Evolutionary conservation across 1,139 yeast genomes (phyloP), one percentile per base, ranked within the genome.

Genomic region (Arxiozyma heterogenica): DNA sequence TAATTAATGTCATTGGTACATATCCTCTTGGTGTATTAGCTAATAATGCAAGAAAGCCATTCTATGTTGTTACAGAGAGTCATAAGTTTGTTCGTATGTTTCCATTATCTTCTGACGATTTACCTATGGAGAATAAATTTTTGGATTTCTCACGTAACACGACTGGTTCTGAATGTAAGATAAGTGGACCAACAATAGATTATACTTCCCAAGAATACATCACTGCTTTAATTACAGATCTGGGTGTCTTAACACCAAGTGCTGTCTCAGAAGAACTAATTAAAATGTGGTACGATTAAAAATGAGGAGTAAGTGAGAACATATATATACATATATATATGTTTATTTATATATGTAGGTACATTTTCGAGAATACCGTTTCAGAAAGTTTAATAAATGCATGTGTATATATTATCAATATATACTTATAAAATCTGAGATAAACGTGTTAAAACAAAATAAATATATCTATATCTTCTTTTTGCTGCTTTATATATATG

Each of bases 221-320:
- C 53, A 93, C 98, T 2, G 98, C 98, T 5, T 78, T 94, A 62
- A 89, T 94, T 58, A 93, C 98, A 1, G 99, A 94, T 70, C 76
- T 94, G 62, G 99, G 98, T 20, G 97, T 93, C 1, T 77, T 94
- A 64, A 93, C 98, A 9, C 97, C 99, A 6, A 85, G 95, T 58
- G 98, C 98, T 0, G 98, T 94, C 44, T 86, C 96, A 39, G 98
- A 94, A 71, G 99, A 94, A 71, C 79, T 94, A 71, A 93, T 94
- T 68, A 93, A 93, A 72, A 89, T 94, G 79, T 94, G 98, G 98
- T 91, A 90, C 65, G 97, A 91, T 69, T 91, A 49, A n/a, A 18
- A 12, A 3, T 23, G 9, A 22, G 23, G 12, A 2, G 30, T 8
- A 27, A 8, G 5, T 2, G 8, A 41, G 30, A 38, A 51, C 50